A percentile compares a stretch with the other conserved stretches of the same genome.
Evolutionary conservation across 805 yeast genomes (phyloP).

Genomic region (Lipomyces sp.): DNA sequence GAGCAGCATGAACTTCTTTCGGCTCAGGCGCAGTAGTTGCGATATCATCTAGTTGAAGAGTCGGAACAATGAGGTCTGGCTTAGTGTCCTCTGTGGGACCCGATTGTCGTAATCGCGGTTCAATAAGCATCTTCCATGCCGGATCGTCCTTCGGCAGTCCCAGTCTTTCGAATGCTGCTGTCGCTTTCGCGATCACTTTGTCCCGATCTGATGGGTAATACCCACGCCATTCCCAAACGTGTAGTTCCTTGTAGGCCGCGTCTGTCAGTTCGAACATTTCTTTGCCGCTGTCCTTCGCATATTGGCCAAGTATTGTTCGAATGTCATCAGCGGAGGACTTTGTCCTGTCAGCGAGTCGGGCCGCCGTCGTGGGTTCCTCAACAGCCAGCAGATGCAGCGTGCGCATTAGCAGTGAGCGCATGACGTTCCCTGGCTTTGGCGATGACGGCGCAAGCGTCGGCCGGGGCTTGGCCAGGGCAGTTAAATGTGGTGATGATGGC

Average conservation of each 20-base stretch:
- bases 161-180: conserved; percentile 43
- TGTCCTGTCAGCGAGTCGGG: conserved; percentile 44
- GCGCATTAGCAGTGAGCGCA: conserved; percentile 43
- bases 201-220: conserved; percentile 46
- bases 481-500: conserved; percentile 34
- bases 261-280: conserved; percentile 40
- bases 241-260: conserved; percentile 42
- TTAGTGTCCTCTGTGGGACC: neutral
- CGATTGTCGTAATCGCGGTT: conserved; percentile 39
- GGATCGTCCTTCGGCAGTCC: conserved; percentile 41
- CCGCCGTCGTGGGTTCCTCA: conserved; percentile 51
- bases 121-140: conserved; percentile 41
- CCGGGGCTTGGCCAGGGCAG: conserved; percentile 12
- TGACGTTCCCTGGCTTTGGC: conserved; percentile 37
- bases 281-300: conserved; percentile 40
- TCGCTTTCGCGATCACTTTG: conserved; percentile 42
- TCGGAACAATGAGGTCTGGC: conserved; percentile 17
- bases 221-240: conserved; percentile 48
- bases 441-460: conserved; percentile 37
- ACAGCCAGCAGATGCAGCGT: conserved; percentile 55
- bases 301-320: conserved; percentile 43
- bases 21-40: conserved; percentile 24
- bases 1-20: conserved; percentile 10
- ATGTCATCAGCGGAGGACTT: conserved; percentile 43
- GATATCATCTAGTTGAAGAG: conserved; percentile 24